Conservation (phyloP, 805 yeast species). For the Starmerella vaccinii region DNA sequence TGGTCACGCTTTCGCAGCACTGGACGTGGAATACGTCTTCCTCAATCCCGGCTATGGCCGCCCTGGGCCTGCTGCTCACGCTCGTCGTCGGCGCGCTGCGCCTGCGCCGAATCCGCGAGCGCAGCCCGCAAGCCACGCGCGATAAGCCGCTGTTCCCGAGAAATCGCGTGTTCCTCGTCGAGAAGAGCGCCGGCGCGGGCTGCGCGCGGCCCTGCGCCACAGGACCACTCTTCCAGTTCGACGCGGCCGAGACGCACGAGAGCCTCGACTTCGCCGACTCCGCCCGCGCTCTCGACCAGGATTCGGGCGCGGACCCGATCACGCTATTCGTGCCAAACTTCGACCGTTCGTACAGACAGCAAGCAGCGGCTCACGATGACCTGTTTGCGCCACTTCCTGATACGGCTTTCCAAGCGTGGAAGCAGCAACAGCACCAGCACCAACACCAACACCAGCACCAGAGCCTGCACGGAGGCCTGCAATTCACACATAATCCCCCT, state of each 20-base stretch:
- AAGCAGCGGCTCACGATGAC: not conserved
- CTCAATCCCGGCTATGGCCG: not conserved
- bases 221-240: constrained; percentile 11
- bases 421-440: not conserved
- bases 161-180: constrained; percentile 5
- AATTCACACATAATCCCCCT: too few relatives aligned
- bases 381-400: not conserved
- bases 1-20: not conserved
- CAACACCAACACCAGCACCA: not conserved
- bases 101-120: not conserved
- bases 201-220: constrained; percentile 13
- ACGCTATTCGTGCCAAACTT: not conserved
- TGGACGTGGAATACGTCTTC: not conserved
- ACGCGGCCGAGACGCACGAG: constrained; percentile 1
- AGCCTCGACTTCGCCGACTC: not conserved
- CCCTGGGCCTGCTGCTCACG: not conserved
- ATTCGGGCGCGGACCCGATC: not conserved
- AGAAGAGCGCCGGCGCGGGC: constrained; percentile 4
- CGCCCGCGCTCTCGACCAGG: not conserved
- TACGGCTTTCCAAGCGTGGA: not conserved
- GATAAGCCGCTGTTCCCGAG: constrained; percentile 4
- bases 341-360: not conserved
- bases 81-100: not conserved
- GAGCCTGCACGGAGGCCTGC: not conserved
- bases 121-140: not conserved